Evolutionary conservation across 805 yeast species (phyloP).

Genomic region (Cephaloascus albidus): DNA sequence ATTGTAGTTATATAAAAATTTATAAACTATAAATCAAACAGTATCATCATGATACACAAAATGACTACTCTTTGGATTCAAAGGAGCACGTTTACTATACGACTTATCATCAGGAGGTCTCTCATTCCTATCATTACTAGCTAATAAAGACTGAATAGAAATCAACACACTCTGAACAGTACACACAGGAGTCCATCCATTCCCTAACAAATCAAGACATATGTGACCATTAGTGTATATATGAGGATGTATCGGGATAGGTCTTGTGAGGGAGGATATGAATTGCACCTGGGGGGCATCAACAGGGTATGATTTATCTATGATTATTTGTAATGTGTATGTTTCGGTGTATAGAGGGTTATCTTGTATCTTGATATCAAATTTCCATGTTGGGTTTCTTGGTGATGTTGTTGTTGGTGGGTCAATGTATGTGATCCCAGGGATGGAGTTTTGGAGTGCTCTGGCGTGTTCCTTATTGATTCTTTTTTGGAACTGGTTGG

Average conservation of each 20-base stretch:
- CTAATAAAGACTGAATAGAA: slow-evolving; percentile 59
- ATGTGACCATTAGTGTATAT: slow-evolving; percentile 71
- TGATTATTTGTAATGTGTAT: slow-evolving; percentile 33
- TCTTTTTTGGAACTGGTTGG: slow-evolving; percentile 1
- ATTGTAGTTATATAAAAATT: no score
- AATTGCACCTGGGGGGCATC: slow-evolving; percentile 51
- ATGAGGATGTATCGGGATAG: slow-evolving; percentile 66
- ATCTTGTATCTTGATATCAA: slow-evolving; percentile 25
- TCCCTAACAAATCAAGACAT: slow-evolving; percentile 59
- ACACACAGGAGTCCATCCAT: slow-evolving; percentile 61
- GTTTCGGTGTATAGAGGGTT: slow-evolving; percentile 22
- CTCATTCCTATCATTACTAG: slow-evolving; percentile 32
- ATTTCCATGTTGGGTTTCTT: no score
- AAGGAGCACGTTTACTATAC: slow-evolving; percentile 46
- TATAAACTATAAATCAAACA: slow-evolving; percentile 7
- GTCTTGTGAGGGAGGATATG: slow-evolving; percentile 10
- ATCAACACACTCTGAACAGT: slow-evolving; percentile 36
- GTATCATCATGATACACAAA: slow-evolving; percentile 58
- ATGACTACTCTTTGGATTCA: slow-evolving; percentile 39
- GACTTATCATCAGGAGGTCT: slow-evolving; percentile 49
- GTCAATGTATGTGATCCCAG: background rate
- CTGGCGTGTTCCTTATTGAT: background rate
- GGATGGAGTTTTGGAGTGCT: background rate
- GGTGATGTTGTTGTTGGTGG: no score
- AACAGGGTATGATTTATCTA: slow-evolving; percentile 44